These are phyloP conservation scores for Trifolium subterraneum DNA, from an alignment of 306 rosid genomes.

Conservation along the genomic window DNA sequence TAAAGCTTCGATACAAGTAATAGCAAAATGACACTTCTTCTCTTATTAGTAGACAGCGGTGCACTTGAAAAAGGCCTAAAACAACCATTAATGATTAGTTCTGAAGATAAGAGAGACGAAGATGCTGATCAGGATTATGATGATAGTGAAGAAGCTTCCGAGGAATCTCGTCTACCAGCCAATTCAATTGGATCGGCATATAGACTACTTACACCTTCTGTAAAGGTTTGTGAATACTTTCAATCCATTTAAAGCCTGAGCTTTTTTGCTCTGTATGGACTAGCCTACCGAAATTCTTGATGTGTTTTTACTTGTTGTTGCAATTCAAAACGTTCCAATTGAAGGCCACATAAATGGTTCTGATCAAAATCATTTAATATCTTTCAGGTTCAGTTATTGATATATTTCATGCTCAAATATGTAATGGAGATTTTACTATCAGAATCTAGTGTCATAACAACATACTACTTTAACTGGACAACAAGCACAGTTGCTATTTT, in stretches of 20 bases:
- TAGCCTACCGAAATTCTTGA: no score
- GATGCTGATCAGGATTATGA: slow-evolving; percentile 77
- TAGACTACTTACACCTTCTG: slow-evolving; percentile 95
- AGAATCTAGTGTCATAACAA: slow-evolving; percentile 93
- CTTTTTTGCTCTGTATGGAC: no score
- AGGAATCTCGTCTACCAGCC: slow-evolving; percentile 76
- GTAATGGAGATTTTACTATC: slow-evolving; percentile 91
- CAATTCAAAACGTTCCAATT: slow-evolving; percentile 20
- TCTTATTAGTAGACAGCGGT: slow-evolving; percentile 42
- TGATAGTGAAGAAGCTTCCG: slow-evolving; percentile 85
- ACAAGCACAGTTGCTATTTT: slow-evolving; percentile 85
- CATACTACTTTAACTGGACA: slow-evolving; percentile 92
- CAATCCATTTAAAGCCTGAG: no score
- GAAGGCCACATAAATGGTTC: slow-evolving; percentile 34
- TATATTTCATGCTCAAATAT: slow-evolving; percentile 99
- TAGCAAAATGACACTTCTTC: slow-evolving; percentile 48
- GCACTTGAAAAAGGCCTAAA: slow-evolving; percentile 76
- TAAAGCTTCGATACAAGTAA: slow-evolving; percentile 37
- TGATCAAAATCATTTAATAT: slow-evolving; percentile 47
- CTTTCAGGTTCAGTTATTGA: slow-evolving; percentile 87
- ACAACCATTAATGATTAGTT: slow-evolving; percentile 69
- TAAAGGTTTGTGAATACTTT: slow-evolving; percentile 66
- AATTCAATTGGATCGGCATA: slow-evolving; percentile 78
- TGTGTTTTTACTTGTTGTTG: slow-evolving; percentile 5
- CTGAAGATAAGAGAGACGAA: slow-evolving; percentile 66